phyloP scores from a whole-genome alignment of 768 basidiomycete genomes.

The Plicaturopsis crispa region DNA sequence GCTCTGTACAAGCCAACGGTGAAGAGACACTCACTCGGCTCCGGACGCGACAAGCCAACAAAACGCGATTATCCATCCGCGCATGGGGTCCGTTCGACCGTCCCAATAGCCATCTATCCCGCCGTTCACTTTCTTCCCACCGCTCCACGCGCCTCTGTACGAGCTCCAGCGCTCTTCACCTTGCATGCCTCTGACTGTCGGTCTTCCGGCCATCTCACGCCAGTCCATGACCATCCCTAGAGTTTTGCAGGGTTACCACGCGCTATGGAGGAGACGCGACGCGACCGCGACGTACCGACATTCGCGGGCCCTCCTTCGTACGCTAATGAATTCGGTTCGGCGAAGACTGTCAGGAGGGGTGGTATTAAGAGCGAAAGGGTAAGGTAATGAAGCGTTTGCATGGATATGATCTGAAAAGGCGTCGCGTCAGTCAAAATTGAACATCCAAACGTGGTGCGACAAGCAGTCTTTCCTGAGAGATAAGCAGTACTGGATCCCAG shows the following conservation, averaged over 20 bases:
- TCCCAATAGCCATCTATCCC: slow-evolving; percentile 47
- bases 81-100: slow-evolving; percentile 63
- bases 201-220: slow-evolving; percentile 87
- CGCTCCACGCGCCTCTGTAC: slow-evolving; percentile 72
- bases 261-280: background rate
- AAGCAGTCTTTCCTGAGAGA: slow-evolving; percentile 62
- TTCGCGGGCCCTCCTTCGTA: slow-evolving; percentile 79
- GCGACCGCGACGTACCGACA: slow-evolving; percentile 45
- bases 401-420: slow-evolving; percentile 71
- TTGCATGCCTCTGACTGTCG: slow-evolving; percentile 62
- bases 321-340: slow-evolving; percentile 58
- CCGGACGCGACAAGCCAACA: slow-evolving; percentile 81
- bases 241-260: background rate
- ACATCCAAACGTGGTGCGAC: background rate
- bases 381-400: slow-evolving; percentile 93
- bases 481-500: slow-evolving; percentile 86
- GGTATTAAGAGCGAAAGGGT: slow-evolving; percentile 79
- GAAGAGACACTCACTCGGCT: slow-evolving; percentile 66
- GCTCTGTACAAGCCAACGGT: background rate
- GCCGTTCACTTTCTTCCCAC: slow-evolving; percentile 63
- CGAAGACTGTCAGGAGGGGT: slow-evolving; percentile 67
- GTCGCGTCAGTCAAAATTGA: background rate
- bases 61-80: slow-evolving; percentile 87
- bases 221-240: slow-evolving; percentile 94
- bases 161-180: slow-evolving; percentile 61